A percentile compares a stretch with the other conserved stretches of the same genome.
Conservation (phyloP, 257 asterid genomes). For the Salvia rosmarinus region DNA sequence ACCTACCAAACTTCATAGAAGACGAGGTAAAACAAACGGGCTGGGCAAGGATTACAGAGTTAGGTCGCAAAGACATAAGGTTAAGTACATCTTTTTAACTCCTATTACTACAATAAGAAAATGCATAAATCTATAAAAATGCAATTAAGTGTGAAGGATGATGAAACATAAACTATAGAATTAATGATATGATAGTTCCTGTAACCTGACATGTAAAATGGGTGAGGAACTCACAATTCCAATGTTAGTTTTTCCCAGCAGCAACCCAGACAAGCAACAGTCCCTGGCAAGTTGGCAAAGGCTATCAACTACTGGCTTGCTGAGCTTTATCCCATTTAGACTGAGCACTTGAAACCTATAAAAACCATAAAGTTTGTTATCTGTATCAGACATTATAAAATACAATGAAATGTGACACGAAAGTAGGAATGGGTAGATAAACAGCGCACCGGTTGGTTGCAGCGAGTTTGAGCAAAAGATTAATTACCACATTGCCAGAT, state of each 20-base stretch:
- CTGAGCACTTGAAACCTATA: slow-evolving; percentile 84
- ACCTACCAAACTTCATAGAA: slow-evolving; percentile 25
- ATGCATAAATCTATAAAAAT: background rate
- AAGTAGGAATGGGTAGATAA: slow-evolving; percentile 13
- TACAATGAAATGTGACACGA: slow-evolving; percentile 23
- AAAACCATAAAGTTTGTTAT: slow-evolving; percentile 22
- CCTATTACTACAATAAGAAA: background rate
- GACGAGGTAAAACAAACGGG: background rate
- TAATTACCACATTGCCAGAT: slow-evolving; percentile 62
- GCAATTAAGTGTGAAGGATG: background rate
- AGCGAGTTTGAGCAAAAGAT: slow-evolving; percentile 70
- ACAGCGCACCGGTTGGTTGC: slow-evolving; percentile 55
- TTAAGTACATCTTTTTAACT: background rate
- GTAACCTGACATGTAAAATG: slow-evolving; percentile 22
- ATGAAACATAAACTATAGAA: background rate
- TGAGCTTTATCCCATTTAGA: slow-evolving; percentile 77
- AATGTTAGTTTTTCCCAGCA: slow-evolving; percentile 73
- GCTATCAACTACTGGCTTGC: slow-evolving; percentile 72
- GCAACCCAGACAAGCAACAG: slow-evolving; percentile 75
- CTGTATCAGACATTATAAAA: slow-evolving; percentile 6
- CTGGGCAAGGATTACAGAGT: slow-evolving; percentile 12
- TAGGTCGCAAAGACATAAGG: slow-evolving; percentile 5
- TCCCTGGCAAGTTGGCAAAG: slow-evolving; percentile 71
- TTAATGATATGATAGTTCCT: slow-evolving; percentile 1
- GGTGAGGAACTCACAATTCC: slow-evolving; percentile 65